Evolutionary conservation across 2,329 filamentous ascomycete species (phyloP).

Genomic region (Colletotrichum noveboracense): DNA sequence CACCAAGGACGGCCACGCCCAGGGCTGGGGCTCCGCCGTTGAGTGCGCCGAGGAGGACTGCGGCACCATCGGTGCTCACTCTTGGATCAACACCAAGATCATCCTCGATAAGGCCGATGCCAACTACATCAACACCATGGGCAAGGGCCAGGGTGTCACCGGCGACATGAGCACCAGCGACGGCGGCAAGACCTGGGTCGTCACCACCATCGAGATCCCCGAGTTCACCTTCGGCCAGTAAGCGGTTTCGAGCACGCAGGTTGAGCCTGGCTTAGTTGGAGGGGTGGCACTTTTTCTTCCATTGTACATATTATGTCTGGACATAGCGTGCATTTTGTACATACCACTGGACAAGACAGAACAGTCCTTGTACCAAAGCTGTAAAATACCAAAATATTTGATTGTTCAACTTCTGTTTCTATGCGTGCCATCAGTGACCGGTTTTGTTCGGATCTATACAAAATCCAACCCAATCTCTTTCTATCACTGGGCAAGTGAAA

Average conservation of each 20-base stretch:
- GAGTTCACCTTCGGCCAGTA: constrained; percentile 12
- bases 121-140: constrained; percentile 15
- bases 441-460: not conserved
- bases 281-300: not conserved
- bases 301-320: not conserved
- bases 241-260: not conserved
- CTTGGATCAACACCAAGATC: constrained; percentile 20
- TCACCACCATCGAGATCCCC: constrained; percentile 15
- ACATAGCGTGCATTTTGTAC: not conserved
- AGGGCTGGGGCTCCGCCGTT: constrained; percentile 48
- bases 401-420: not conserved
- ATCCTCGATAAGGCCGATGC: constrained; percentile 14
- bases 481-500: not conserved
- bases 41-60: constrained; percentile 80
- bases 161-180: constrained; percentile 13
- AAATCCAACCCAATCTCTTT: not conserved
- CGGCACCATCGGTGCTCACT: constrained; percentile 46
- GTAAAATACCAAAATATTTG: not conserved
- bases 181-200: constrained; percentile 16
- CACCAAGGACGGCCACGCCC: constrained; percentile 45
- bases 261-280: not conserved
- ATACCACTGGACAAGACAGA: not conserved
- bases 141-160: constrained; percentile 13
- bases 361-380: not conserved
- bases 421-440: not conserved